A percentile compares a stretch with the other conserved stretches of the same genome.
Conservation (phyloP, 495 filamentous ascomycete genomes). For the Penicillium fimorum region DNA sequence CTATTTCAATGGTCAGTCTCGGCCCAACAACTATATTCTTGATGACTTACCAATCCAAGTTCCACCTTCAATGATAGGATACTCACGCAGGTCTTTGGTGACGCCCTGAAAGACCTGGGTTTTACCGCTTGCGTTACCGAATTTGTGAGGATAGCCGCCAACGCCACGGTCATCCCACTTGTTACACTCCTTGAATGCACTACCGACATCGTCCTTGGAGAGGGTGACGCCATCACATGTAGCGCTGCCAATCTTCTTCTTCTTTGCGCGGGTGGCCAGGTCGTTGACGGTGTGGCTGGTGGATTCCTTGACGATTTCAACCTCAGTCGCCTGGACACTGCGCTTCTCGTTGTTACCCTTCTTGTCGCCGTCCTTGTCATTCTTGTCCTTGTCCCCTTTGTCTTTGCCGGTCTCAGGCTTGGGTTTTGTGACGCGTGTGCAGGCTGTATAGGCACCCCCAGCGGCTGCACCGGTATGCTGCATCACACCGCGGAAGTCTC, state of each 20-base stretch:
- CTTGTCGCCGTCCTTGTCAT: background rate
- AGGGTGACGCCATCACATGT: background rate
- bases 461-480: background rate
- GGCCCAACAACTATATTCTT: background rate
- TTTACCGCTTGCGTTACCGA: background rate
- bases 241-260: constrained; percentile 2
- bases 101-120: background rate
- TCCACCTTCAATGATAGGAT: background rate
- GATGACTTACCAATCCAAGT: constrained; percentile 1
- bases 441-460: constrained; percentile 1
- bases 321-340: background rate
- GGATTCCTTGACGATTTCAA: background rate
- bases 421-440: background rate
- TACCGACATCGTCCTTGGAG: constrained; percentile 1
- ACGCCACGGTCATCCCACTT: background rate
- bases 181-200: background rate
- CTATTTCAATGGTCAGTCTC: background rate
- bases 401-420: background rate
- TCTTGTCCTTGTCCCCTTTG: background rate
- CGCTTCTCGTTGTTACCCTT: background rate
- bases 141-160: background rate
- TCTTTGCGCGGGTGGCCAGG: background rate
- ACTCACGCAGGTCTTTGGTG: background rate
- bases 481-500: constrained; percentile 1
- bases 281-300: background rate